Evolutionary conservation across 1,284 basidiomycete species (phyloP).

Genomic region (Gomphus sp.): DNA sequence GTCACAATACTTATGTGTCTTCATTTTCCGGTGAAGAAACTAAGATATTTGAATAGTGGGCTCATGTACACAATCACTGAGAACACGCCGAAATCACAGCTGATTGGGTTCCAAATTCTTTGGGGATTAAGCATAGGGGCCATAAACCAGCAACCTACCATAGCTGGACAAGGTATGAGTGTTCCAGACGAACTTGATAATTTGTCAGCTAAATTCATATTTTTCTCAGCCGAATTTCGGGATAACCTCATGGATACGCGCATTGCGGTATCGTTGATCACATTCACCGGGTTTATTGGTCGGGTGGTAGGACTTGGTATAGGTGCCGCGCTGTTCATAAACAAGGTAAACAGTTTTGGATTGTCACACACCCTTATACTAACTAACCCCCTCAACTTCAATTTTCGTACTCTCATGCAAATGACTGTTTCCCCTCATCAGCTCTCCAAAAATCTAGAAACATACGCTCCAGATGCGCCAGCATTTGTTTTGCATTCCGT

Average conservation of each 20-base stretch:
- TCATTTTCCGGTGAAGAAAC: no score
- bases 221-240: no score
- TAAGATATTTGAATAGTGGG: not conserved
- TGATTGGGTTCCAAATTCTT: constrained; percentile 8
- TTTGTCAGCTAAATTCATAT: no score
- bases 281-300: constrained; percentile 4
- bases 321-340: constrained; percentile 6
- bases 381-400: not conserved
- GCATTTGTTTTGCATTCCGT: constrained; percentile 1
- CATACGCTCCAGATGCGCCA: constrained; percentile 3
- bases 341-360: not conserved
- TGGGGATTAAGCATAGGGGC: constrained; percentile 7
- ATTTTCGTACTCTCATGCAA: no score
- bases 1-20: not conserved
- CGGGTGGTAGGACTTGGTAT: constrained; percentile 7
- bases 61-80: constrained; percentile 6
- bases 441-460: not conserved
- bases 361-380: not conserved
- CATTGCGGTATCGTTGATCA: not conserved
- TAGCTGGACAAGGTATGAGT: constrained; percentile 1
- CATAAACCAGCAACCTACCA: not conserved
- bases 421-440: no score
- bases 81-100: not conserved
- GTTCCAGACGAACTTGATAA: no score
- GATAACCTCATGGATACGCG: constrained; percentile 7